A percentile compares a stretch with the other conserved stretches of the same genome.
phyloP scores from a whole-genome alignment of 108 stramenopile genomes.

The Nitzschia sp. region DNA sequence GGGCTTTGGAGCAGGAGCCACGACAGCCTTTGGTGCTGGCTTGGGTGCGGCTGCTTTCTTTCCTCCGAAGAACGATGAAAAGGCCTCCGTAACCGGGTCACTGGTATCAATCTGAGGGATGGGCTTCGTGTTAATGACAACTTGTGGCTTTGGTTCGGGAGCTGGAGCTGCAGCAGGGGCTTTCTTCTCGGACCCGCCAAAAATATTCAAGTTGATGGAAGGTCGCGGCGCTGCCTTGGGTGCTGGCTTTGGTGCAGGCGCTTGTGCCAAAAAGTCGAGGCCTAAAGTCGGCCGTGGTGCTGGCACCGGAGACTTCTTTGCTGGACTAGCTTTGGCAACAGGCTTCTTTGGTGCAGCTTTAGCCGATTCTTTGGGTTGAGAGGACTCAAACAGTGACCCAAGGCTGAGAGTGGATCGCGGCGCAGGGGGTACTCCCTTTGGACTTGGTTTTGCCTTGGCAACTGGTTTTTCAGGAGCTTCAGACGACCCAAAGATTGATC shows the following conservation, averaged over 20 bases:
- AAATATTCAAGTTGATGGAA: constrained; percentile 12
- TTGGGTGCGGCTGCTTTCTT: constrained; percentile 23
- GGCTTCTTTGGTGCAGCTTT: background rate
- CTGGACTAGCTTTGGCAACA: constrained; percentile 16
- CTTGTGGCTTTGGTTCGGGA: background rate
- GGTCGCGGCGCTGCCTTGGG: constrained; percentile 29
- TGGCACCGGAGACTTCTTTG: background rate
- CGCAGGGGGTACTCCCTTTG: constrained; percentile 9
- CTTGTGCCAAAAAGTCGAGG: constrained; percentile 15
- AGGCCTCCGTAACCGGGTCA: constrained; percentile 39
- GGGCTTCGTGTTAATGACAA: constrained; percentile 15
- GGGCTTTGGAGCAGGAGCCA: constrained; percentile 33
- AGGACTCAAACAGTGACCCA: background rate
- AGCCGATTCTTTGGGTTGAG: background rate
- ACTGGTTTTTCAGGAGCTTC: background rate
- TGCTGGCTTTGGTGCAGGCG: constrained; percentile 14
- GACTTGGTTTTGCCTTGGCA: background rate
- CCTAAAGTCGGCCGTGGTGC: constrained; percentile 10
- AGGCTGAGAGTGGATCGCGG: constrained; percentile 19
- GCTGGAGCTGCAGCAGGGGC: constrained; percentile 25
- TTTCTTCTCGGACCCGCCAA: constrained; percentile 18
- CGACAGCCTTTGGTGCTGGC: constrained; percentile 17
- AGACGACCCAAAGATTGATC: constrained; percentile 2
- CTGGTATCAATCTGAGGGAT: constrained; percentile 25
- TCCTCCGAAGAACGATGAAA: constrained; percentile 41